Base-by-base conservation (phyloP, 495 filamentous ascomycete genomes). In the Penicillium cataractarum region DNA sequence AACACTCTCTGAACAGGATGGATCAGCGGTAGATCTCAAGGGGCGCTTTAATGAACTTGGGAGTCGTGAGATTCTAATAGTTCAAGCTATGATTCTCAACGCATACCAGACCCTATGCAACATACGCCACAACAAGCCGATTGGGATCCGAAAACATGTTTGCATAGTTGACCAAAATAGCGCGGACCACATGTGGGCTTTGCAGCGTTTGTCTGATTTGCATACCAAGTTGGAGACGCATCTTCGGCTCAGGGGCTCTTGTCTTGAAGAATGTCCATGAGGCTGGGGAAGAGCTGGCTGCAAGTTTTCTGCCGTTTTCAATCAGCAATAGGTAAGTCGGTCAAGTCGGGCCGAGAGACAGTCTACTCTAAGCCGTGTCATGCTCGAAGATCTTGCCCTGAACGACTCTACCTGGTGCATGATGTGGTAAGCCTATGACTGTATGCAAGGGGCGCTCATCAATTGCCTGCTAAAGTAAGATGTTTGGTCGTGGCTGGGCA, bases 401-500 rank as follows among this genome's bases (percentile, higher is more conserved):
- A 19, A 22, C 48, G 27, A 40, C n/a, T 17, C 9, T 21, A 12
- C 13, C 35, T 39, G 35, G 42, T 15, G 24, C 8, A 4, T 21
- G n/a, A 2, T 3, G 4, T 21, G 35, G 12, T 39, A 15, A 24
- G 8, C 19, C 15, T 54, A 24, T 50, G 26, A 29, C 0, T 3
- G 22, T 13, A 60, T 53, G 44, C 35, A 62, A 58, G 55, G 58
- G 58, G 24, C 4, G 4, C 8, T 17, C 29, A n/a, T 40, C 50
- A 9, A 37, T 35, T 50, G 22, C 44, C 44, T 27, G 17, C 27
- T 44, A 29, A 24, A 27, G 58, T 22, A 54, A 10, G 31, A 13
- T 61, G 52, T 54, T 65, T 65, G 12, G 22, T 26, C 46, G 60
- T 64, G 57, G 65, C 60, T 68, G 55, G 55, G 5, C 57, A 64